Percentiles rank a stretch among this genome's conserved stretches.
phyloP scores from a whole-genome alignment of 306 rosid genomes.

The Cucumis melo region DNA sequence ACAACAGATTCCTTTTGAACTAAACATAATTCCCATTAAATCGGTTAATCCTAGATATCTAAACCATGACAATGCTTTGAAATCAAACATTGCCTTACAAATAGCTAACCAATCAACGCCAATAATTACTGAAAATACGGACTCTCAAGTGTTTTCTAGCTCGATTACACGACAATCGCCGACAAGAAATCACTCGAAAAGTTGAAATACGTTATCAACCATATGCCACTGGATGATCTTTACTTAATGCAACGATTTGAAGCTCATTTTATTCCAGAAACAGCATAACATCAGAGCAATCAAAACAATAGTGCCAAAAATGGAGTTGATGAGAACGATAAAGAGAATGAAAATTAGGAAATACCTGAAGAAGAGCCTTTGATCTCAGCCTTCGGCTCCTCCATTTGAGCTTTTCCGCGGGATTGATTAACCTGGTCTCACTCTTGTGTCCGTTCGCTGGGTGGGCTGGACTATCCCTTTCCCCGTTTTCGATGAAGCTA shows the following conservation, averaged over 20 bases:
- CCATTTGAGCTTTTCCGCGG: neutral
- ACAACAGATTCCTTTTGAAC: neutral
- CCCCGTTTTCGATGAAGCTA: neutral
- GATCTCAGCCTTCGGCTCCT: neutral
- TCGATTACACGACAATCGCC: neutral
- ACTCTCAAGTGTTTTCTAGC: neutral
- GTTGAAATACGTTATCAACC: neutral
- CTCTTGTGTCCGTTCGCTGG: neutral
- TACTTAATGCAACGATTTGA: neutral
- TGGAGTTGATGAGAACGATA: neutral
- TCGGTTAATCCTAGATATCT: neutral
- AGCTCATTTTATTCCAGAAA: neutral
- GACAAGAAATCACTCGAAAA: neutral
- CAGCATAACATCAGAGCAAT: neutral
- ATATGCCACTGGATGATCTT: neutral
- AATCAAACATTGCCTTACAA: neutral
- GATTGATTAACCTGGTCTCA: neutral
- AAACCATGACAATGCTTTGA: neutral
- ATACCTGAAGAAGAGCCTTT: conserved; percentile 4
- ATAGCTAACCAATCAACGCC: neutral
- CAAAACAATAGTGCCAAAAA: neutral
- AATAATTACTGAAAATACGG: neutral
- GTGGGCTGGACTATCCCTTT: neutral
- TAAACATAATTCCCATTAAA: neutral
- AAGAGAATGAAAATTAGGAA: no score